Evolutionary conservation across 257 asterid species (phyloP).

Genomic region (Leonotis leonurus): DNA sequence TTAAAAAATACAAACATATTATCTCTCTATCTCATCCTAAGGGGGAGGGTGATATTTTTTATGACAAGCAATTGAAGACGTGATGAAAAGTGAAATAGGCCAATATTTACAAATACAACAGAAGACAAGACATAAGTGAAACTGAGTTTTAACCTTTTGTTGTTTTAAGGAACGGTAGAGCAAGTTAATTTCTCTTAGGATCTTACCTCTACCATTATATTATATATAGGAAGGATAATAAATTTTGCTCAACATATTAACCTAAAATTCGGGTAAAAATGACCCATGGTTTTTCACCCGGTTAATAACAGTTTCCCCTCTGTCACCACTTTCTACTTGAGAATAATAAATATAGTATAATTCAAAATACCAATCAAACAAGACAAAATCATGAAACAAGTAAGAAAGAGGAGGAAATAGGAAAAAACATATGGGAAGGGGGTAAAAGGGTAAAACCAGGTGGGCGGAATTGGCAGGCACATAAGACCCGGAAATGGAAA

Average conservation of each 20-base stretch:
- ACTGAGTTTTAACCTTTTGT: not conserved
- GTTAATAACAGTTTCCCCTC: not conserved
- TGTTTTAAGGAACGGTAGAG: not conserved
- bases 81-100: too few species aligned
- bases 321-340: slow-evolving; percentile 6
- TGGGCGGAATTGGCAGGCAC: not conserved
- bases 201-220: not conserved
- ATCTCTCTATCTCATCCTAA: too few species aligned
- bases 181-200: not conserved
- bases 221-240: too few species aligned
- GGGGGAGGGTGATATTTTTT: too few species aligned
- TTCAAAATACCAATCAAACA: not conserved
- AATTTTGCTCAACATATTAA: too few species aligned
- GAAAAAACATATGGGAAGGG: not conserved
- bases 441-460: slow-evolving; percentile 4
- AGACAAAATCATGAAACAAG: slow-evolving; percentile 7
- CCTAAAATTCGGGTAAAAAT: not conserved
- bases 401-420: not conserved
- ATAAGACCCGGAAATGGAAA: slow-evolving; percentile 40
- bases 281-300: not conserved
- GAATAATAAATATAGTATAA: not conserved
- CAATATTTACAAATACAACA: too few species aligned
- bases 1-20: too few species aligned
- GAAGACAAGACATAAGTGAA: too few species aligned
- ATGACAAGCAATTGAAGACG: too few species aligned